phyloP scores from a whole-genome alignment of 768 basidiomycete genomes.

The Tylopilus sp. region DNA sequence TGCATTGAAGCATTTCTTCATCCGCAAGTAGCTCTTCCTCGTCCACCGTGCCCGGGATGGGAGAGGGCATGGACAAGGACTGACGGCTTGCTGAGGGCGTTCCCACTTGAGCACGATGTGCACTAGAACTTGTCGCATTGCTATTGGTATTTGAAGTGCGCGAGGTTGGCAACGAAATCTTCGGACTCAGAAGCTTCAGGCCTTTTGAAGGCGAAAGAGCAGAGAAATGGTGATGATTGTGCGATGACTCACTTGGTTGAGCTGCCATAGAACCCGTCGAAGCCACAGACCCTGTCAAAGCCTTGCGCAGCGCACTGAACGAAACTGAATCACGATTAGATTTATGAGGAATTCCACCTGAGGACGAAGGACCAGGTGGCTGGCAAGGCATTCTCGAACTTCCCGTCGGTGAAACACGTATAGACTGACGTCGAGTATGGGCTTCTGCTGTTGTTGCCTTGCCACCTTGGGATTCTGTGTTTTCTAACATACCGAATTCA shows the following conservation, averaged over 20 bases:
- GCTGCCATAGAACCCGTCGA: constrained; percentile 56
- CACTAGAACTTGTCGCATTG: constrained; percentile 35
- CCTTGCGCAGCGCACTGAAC: constrained; percentile 73
- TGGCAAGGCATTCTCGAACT: constrained; percentile 68
- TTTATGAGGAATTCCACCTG: constrained; percentile 57
- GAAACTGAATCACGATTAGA: constrained; percentile 76
- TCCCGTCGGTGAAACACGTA: constrained; percentile 60
- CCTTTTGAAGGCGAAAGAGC: constrained; percentile 84
- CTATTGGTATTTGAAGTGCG: constrained; percentile 46
- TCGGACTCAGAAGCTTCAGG: constrained; percentile 77
- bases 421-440: constrained; percentile 49
- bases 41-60: constrained; percentile 69
- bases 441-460: constrained; percentile 36
- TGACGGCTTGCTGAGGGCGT: constrained; percentile 71
- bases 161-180: constrained; percentile 59
- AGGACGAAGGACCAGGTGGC: constrained; percentile 42
- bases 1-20: constrained; percentile 96
- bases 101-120: constrained; percentile 51
- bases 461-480: constrained; percentile 45
- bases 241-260: constrained; percentile 36
- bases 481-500: constrained; percentile 83
- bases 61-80: constrained; percentile 82
- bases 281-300: constrained; percentile 77
- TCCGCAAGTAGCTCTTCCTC: constrained; percentile 89
- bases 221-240: constrained; percentile 66